phyloP scores from a whole-genome alignment of 2,329 filamentous ascomycete species.

The Hymenoscyphus fraxineus region DNA sequence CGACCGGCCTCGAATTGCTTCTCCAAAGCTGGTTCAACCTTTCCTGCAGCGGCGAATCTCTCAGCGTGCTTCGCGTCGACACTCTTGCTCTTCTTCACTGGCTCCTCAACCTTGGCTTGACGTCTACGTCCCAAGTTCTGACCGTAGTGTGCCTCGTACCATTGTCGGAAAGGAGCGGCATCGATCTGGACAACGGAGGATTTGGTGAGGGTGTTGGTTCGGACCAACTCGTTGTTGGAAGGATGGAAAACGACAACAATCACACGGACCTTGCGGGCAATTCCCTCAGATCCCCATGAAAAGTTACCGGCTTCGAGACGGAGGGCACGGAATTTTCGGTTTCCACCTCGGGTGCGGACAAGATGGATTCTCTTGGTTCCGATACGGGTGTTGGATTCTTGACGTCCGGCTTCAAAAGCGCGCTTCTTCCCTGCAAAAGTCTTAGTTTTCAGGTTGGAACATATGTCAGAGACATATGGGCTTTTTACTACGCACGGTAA shows the following conservation, averaged over 20 bases:
- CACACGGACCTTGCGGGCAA: conserved; percentile 98
- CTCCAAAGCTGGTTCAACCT: conserved; percentile 90
- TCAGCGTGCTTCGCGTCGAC: conserved; percentile 96
- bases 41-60: conserved; percentile 77
- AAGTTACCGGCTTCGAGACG: conserved; percentile 99
- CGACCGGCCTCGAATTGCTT: conserved; percentile 99
- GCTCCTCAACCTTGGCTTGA: conserved; percentile 66
- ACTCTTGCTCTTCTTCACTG: conserved; percentile 85
- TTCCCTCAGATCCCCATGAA: conserved; percentile 96
- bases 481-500: conserved; percentile 76
- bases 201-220: conserved; percentile 99
- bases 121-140: conserved; percentile 82
- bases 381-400: conserved; percentile 99
- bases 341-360: conserved; percentile 94
- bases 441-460: conserved; percentile 66
- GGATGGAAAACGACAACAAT: conserved; percentile 98
- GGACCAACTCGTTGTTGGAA: conserved; percentile 99
- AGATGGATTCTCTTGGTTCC: conserved; percentile 94
- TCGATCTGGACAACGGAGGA: conserved; percentile 98
- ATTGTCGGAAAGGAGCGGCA: conserved; percentile 97
- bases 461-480: conserved; percentile 63
- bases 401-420: conserved; percentile 99
- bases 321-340: conserved; percentile 99
- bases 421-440: conserved; percentile 76
- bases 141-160: conserved; percentile 99